Base-by-base conservation (phyloP, 495 filamentous ascomycete species). In the Talaromyces wortmannii region DNA sequence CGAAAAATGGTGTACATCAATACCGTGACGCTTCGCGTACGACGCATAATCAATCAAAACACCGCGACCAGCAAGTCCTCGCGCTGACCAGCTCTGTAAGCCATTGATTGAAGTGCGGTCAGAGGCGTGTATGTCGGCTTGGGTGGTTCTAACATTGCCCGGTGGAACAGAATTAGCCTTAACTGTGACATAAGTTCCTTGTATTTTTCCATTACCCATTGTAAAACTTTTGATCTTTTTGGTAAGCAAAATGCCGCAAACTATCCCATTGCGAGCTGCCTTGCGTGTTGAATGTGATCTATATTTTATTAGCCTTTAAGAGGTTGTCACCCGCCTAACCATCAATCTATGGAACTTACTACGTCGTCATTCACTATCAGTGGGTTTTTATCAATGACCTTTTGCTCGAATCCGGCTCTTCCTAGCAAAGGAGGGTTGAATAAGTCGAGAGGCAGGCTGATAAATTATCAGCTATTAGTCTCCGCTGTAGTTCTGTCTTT, bases 1-100 rank as follows among this genome's bases (percentile, higher is more conserved):
- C 17, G 56, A 32, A 29, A 53, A 57, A 48, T 53, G 56, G 11
- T 53, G n/a, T 29, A 57, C 15, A 11, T 36, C 8, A 17, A 53
- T 49, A 44, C 45, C 36, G 53, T 77, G 62, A 13, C 62, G 59
- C 36, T 55, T 44, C 33, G 69, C 71, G 49, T 73, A 77, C 53
- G 67, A 59, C 40, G 67, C 61, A 63, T 77, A 81, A 60, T 82
- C 78, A 43, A 82, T 65, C 15, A 82, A 68, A 48, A 80, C 67
- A 47, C 71, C 78, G 45, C 78, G 69, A 36, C 72, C 72, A 30
- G 78, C 75, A 50, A 82, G 66, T 31, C 79, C 77, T 55, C 68
- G 69, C n/a, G 40, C 58, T 52, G 69, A 61, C 68, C 69, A 71
- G 60, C 8, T 40, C 36, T 53, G 50, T 11, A 55, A 50, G 12